A percentile compares a stretch with the other conserved stretches of the same genome.
Evolutionary conservation across 768 basidiomycete species (phyloP).

Genomic region (Pleurotus giganteus): DNA sequence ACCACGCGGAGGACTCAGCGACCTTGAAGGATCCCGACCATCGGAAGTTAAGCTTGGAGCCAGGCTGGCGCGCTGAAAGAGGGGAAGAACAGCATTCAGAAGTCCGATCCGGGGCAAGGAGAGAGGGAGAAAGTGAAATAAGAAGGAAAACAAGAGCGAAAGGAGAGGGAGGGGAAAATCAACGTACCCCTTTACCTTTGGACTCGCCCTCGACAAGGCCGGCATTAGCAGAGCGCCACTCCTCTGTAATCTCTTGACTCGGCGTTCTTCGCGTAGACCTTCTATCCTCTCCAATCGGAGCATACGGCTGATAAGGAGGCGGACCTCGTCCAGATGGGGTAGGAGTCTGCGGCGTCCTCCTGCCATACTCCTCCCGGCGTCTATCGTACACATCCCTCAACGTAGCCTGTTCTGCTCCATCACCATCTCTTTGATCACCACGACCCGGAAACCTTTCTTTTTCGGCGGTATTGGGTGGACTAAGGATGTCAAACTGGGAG

Average conservation of each 20-base stretch:
- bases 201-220: not conserved
- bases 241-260: constrained; percentile 5
- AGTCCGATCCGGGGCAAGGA: too few species aligned
- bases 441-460: not conserved
- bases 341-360: constrained; percentile 2
- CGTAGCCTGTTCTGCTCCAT: not conserved
- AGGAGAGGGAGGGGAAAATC: not conserved
- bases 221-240: not conserved
- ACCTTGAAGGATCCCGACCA: not conserved
- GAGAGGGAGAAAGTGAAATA: not conserved
- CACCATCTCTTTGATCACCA: not conserved
- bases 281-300: not conserved
- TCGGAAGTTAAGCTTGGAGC: too few species aligned
- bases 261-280: not conserved
- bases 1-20: constrained; percentile 2
- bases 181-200: constrained; percentile 5
- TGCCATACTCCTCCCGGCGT: not conserved
- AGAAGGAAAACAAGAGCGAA: not conserved
- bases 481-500: constrained; percentile 7
- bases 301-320: not conserved
- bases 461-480: not conserved
- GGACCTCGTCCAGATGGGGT: not conserved
- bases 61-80: too few species aligned
- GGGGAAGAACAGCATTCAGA: too few species aligned
- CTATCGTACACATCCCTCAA: not conserved